A percentile compares a stretch with the other conserved stretches of the same genome.
These are phyloP conservation scores for Diplodia sapinea DNA, from an alignment of 2,329 filamentous ascomycete species.

Conservation along the genomic window DNA sequence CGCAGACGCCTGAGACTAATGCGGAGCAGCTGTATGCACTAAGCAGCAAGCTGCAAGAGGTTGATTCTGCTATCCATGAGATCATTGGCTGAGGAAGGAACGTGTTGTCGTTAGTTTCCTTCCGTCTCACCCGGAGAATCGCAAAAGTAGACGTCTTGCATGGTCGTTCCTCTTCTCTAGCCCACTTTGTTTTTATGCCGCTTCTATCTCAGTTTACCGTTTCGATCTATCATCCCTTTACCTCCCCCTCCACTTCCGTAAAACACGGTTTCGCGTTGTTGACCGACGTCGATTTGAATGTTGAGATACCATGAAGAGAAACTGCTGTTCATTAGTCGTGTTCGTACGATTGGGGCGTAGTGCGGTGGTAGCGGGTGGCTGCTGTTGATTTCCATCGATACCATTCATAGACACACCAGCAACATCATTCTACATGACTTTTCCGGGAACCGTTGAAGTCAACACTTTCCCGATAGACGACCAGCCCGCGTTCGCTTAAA, in stretches of 20 bases:
- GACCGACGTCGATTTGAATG: background rate
- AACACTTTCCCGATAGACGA: background rate
- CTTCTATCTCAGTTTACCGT: background rate
- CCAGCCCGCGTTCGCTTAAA: background rate
- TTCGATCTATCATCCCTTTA: background rate
- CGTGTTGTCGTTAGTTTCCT: background rate
- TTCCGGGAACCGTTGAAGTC: background rate
- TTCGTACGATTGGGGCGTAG: background rate
- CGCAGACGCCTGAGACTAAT: background rate
- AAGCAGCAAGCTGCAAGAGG: conserved; percentile 6
- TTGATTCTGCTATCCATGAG: conserved; percentile 15
- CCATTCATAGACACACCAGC: background rate
- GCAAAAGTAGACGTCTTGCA: background rate
- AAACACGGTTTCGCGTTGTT: background rate
- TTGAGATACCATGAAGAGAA: background rate
- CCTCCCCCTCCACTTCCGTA: background rate
- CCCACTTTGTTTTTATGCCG: background rate
- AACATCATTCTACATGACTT: background rate
- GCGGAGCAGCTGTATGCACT: conserved; percentile 9
- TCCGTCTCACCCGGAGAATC: background rate
- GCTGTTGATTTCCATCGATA: background rate
- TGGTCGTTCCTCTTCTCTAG: background rate
- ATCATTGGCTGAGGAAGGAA: conserved; percentile 7
- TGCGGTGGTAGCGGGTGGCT: background rate
- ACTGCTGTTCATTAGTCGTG: background rate